Base-by-base conservation (phyloP, 371 early-diverging fungal genomes). In the Syncephalastrum contaminatum region DNA sequence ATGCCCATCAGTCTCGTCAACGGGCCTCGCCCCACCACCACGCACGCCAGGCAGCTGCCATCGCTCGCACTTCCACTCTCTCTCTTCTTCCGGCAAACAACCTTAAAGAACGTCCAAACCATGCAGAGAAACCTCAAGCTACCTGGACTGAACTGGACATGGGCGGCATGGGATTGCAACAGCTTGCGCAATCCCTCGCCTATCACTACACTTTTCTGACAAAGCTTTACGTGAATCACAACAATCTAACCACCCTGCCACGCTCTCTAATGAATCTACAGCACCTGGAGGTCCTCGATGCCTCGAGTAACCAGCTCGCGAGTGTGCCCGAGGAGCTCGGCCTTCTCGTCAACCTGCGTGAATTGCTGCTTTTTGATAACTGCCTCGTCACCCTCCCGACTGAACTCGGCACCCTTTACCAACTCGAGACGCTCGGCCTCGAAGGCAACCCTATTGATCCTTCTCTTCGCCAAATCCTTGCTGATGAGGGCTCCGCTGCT, bases 371-470 rank as follows among this genome's bases (percentile, higher is more conserved):
- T 43, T 97, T 95, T 72, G 97, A 99, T 73, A 99, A 99, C 66
- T 80, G 87, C 52, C 72, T 99, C 24, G 77, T 88, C 8, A 86
- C 82, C 15, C 62, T 99, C 47, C 99, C 99, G 7, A 74, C 80
- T 47, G 99, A 98, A 73, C 73, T 99, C 45, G 99, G 99, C 6
- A 87, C 87, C 10, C 76, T 99, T 44, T 97, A 88, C 66, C 93
- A 94, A 63, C 71, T 99, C 48, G 96, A 98, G 56, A 87, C 80
- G 1, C 75, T 99, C 30, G 97, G 99, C 3, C 60, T 99, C 21
- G 96, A 99, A 66, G 99, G 99, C 16, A 99, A 99, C 75, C 99
- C 99, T 2, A 64, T 99, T 48, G 75, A 90, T 48, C 92, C 95
- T 22, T 92, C 93, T 18, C 71, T 97, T 25, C 83, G 85, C 58